These are phyloP conservation scores for Nicotiana obtusifolia DNA, from an alignment of 257 asterid genomes.

Conservation along the genomic window DNA sequence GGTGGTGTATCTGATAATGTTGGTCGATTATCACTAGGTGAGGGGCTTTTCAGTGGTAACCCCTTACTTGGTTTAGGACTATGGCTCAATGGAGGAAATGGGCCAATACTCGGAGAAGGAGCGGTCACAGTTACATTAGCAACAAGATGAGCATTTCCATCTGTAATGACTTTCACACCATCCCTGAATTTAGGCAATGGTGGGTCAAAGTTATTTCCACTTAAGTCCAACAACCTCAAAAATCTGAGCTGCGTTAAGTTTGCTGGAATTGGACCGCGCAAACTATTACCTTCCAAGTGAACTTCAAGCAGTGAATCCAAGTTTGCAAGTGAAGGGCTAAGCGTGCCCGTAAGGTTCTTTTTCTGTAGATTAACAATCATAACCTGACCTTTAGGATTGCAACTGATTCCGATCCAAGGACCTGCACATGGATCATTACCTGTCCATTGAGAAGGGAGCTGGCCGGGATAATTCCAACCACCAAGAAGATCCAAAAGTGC, in stretches of 20 bases:
- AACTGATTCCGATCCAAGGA: conserved; percentile 69
- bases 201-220: conserved; percentile 47
- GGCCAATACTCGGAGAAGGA: conserved; percentile 18
- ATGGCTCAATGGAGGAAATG: conserved; percentile 14
- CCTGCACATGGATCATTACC: conserved; percentile 73
- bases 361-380: conserved; percentile 54
- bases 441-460: conserved; percentile 51
- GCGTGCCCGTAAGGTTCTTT: conserved; percentile 62
- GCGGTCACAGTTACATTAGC: conserved; percentile 5
- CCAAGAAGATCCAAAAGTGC: conserved; percentile 60
- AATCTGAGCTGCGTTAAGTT: conserved; percentile 40
- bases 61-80: conserved; percentile 10
- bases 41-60: neutral
- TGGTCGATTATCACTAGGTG: conserved; percentile 8
- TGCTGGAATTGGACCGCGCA: conserved; percentile 52
- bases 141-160: conserved; percentile 34
- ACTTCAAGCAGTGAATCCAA: conserved; percentile 51
- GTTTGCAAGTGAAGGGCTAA: conserved; percentile 57
- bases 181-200: conserved; percentile 57
- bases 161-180: conserved; percentile 37
- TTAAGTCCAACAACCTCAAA: conserved; percentile 53
- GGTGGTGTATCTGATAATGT: conserved; percentile 18
- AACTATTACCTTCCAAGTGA: conserved; percentile 62
- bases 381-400: conserved; percentile 41
- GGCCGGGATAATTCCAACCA: conserved; percentile 45